Base-by-base conservation (phyloP, 176 grass and related monocot species). In the Musa acuminata region DNA sequence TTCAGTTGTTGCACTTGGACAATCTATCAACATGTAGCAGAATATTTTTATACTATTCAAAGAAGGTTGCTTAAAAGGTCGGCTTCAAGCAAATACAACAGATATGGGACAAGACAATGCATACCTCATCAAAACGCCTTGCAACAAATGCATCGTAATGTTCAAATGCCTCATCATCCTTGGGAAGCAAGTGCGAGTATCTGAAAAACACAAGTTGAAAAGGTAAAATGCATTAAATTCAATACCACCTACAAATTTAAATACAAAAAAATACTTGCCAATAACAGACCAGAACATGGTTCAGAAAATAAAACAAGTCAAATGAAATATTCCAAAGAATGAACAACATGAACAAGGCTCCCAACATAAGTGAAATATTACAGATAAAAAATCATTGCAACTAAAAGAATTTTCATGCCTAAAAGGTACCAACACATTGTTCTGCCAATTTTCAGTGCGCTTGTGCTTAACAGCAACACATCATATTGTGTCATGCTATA, bases 111-210 rank as follows among this genome's bases (percentile, higher is more conserved):
- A 72, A 74, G 77, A 21, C 51, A 63, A 80, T 63, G 54, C 73
- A 74, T 71, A 99, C 96, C 96, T 99, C 96, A 49, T 92, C 96
- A 55, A 95, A 79, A 86, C 79, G 88, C 81, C 87, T 95, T 43
- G 79, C 70, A 55, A 86, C 79, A 82, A 99, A 99, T 23, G 81
- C 84, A 75, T 93, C 91, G 81, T 89, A 99, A 84, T 91, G 88
- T 70, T 86, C 81, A 82, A 95, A 99, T 83, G 91, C 96, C 35
- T 99, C 96, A 5, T 95, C 96, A 26, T 99, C 96, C 73, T 95
- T 87, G 54, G 91, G 96, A 91, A 99, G 96, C 82, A 99, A 83
- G 73, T 99, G 91, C 27, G 73, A 78, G 77, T 91, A 99, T 69
- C 96, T 95, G 86, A 51, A 81, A 65, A 51, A 89, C 26, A 77